Conservation (phyloP, 208 protist species). For the Trypanosoma mega region DNA sequence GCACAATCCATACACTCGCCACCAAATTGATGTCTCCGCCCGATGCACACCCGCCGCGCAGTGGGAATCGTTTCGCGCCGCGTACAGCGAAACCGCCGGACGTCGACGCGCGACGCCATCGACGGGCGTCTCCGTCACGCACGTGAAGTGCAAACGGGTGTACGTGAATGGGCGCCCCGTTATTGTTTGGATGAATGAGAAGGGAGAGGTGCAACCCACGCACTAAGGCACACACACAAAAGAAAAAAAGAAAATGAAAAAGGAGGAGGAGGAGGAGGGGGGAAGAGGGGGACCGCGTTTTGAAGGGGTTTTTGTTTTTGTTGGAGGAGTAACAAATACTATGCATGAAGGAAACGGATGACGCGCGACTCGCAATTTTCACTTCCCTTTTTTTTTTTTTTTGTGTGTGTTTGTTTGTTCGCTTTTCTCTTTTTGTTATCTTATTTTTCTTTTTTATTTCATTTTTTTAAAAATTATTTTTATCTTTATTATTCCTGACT, state of each 20-base stretch:
- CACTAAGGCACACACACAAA: neutral
- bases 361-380: slow-evolving; percentile 17
- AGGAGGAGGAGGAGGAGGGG: too few relatives aligned
- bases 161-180: slow-evolving; percentile 31
- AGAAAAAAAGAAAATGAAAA: too few relatives aligned
- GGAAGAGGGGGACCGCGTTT: too few relatives aligned
- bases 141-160: slow-evolving; percentile 24
- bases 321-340: too few relatives aligned
- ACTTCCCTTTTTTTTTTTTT: slow-evolving; percentile 11
- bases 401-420: slow-evolving; percentile 15
- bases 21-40: too few relatives aligned
- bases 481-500: slow-evolving; percentile 5
- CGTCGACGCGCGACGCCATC: slow-evolving; percentile 1
- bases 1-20: neutral
- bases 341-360: too few relatives aligned
- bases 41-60: neutral
- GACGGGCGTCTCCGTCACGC: slow-evolving; percentile 26
- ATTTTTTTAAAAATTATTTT: slow-evolving; percentile 11
- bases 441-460: slow-evolving; percentile 9
- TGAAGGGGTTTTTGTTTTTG: too few relatives aligned
- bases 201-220: slow-evolving; percentile 2
- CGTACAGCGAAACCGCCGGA: too few relatives aligned
- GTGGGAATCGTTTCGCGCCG: neutral
- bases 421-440: slow-evolving; percentile 12
- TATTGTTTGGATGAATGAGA: slow-evolving; percentile 29